These are phyloP conservation scores for Aspergillus indologenus DNA, from an alignment of 495 filamentous ascomycete species.

Conservation along the genomic window DNA sequence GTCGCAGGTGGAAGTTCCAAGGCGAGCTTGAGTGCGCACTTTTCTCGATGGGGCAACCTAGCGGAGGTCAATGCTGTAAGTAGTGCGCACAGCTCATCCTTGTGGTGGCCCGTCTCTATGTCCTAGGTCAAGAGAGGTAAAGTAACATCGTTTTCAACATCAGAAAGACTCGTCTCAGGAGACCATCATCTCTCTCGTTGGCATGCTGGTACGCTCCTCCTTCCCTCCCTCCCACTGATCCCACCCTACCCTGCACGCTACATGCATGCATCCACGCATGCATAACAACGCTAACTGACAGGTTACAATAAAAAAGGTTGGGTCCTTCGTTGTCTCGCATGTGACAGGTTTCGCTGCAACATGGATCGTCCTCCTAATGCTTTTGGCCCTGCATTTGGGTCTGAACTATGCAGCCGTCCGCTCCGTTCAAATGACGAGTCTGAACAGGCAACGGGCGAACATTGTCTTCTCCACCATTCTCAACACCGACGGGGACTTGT, in stretches of 20 bases:
- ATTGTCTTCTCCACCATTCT: slow-evolving; percentile 68
- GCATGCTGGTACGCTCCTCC: slow-evolving; percentile 70
- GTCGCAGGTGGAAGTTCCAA: slow-evolving; percentile 88
- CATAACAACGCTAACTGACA: not conserved
- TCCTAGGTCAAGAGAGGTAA: not conserved
- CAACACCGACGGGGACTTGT: slow-evolving; percentile 33
- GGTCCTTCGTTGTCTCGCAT: slow-evolving; percentile 73
- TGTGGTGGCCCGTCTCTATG: not conserved
- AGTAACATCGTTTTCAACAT: slow-evolving; percentile 17
- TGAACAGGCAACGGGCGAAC: slow-evolving; percentile 85
- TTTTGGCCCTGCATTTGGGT: slow-evolving; percentile 71
- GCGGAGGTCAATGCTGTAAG: slow-evolving; percentile 87
- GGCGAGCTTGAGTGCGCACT: slow-evolving; percentile 87
- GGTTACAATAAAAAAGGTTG: slow-evolving; percentile 46
- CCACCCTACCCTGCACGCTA: not conserved
- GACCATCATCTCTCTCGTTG: slow-evolving; percentile 85
- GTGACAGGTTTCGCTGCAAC: slow-evolving; percentile 69
- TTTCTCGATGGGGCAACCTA: slow-evolving; percentile 82
- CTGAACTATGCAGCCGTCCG: slow-evolving; percentile 85
- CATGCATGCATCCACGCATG: not conserved
- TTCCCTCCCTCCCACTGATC: slow-evolving; percentile 2
- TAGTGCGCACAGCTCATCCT: not conserved
- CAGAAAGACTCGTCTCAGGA: slow-evolving; percentile 94
- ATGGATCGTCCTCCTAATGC: slow-evolving; percentile 67
- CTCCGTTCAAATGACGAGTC: slow-evolving; percentile 75